Percentiles rank a stretch among this genome's conserved stretches.
Evolutionary conservation across 768 basidiomycete genomes (phyloP).

Genomic region (Mycena venus): DNA sequence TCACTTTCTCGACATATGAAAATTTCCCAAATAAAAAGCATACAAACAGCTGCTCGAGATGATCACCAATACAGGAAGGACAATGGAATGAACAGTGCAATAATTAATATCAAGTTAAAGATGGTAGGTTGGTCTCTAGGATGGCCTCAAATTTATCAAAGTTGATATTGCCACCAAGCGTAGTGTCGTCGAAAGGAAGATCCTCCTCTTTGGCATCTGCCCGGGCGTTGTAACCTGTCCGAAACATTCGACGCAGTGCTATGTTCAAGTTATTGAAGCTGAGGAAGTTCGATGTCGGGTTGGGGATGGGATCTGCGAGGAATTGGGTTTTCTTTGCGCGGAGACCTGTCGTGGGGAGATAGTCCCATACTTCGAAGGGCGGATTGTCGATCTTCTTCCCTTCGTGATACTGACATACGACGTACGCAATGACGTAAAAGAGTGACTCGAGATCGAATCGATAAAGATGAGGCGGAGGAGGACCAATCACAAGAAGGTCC

Average conservation of each 20-base stretch:
- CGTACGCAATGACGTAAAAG: constrained; percentile 5
- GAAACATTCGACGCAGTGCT: not conserved
- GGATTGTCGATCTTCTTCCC: constrained; percentile 12
- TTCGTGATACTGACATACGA: constrained; percentile 13
- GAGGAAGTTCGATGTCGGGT: not conserved
- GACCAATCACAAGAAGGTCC: not conserved
- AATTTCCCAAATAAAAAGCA: no score
- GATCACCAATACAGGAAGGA: not conserved
- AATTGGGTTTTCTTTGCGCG: not conserved
- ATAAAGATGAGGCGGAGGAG: constrained; percentile 11
- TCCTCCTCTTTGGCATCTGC: not conserved
- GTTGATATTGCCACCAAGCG: not conserved
- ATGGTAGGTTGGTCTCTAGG: not conserved
- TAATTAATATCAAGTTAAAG: constrained; percentile 2
- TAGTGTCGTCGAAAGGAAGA: not conserved
- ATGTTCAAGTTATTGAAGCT: not conserved
- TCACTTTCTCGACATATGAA: no score
- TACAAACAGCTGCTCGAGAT: no score
- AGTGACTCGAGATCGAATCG: constrained; percentile 14
- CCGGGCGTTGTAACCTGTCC: not conserved
- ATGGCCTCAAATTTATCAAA: not conserved
- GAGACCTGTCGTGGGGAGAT: not conserved
- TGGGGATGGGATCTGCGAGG: not conserved
- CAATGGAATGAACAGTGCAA: not conserved
- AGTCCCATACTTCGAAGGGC: not conserved